Conservation (phyloP, 1,139 yeast genomes). For the Yamadazyma trypodendri region DNA sequence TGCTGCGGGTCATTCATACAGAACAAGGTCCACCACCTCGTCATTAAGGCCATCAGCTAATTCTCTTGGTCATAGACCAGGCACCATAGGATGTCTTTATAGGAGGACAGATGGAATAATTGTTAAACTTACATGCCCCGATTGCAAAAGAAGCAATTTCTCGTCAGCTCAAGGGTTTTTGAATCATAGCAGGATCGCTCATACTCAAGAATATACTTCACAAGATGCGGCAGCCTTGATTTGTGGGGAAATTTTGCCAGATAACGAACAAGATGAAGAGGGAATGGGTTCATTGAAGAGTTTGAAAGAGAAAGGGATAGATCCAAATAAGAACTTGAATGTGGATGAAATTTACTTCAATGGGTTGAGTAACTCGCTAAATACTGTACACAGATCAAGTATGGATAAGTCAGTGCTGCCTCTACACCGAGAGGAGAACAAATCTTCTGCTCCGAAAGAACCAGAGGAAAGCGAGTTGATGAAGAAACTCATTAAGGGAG, state of each 20-base stretch:
- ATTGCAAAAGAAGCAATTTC: slow-evolving; percentile 67
- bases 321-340: slow-evolving; percentile 41
- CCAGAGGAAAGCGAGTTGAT: slow-evolving; percentile 24
- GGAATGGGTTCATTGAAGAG: slow-evolving; percentile 47
- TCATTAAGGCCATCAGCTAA: slow-evolving; percentile 38
- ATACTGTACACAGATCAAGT: slow-evolving; percentile 13
- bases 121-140: slow-evolving; percentile 66
- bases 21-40: slow-evolving; percentile 52
- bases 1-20: slow-evolving; percentile 28
- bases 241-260: slow-evolving; percentile 63
- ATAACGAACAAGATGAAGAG: slow-evolving; percentile 58
- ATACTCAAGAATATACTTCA: slow-evolving; percentile 65
- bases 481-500: slow-evolving; percentile 30
- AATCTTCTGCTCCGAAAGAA: not conserved
- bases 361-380: slow-evolving; percentile 26
- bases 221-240: slow-evolving; percentile 74
- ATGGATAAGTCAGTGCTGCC: slow-evolving; percentile 15
- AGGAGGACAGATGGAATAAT: slow-evolving; percentile 71
- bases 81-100: slow-evolving; percentile 57
- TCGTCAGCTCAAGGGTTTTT: slow-evolving; percentile 79
- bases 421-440: slow-evolving; percentile 8
- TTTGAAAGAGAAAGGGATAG: slow-evolving; percentile 39
- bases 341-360: slow-evolving; percentile 40
- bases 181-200: slow-evolving; percentile 75
- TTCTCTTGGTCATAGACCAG: slow-evolving; percentile 12